Evolutionary conservation across 2,329 filamentous ascomycete species (phyloP).

Genomic region (Tolypocladium paradoxum): DNA sequence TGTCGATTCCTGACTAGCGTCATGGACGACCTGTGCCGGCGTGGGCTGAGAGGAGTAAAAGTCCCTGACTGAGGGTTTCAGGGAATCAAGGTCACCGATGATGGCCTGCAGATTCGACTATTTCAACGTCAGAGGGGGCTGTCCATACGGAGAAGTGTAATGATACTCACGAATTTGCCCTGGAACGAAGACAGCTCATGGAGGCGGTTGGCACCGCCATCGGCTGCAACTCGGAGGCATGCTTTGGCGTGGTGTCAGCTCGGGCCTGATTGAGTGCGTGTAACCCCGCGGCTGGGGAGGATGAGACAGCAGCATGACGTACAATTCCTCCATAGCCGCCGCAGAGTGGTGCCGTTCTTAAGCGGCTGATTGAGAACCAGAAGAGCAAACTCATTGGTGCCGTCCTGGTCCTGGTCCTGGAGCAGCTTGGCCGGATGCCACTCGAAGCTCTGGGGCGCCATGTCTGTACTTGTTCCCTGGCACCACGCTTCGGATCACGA

Average conservation of each 20-base stretch:
- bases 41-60: conserved; percentile 50
- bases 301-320: conserved; percentile 7
- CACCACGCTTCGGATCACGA: background rate
- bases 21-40: conserved; percentile 51
- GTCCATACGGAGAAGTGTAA: background rate
- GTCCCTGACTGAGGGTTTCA: conserved; percentile 48
- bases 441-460: conserved; percentile 19
- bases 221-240: conserved; percentile 64
- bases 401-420: conserved; percentile 20
- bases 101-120: conserved; percentile 58
- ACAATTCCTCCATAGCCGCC: conserved; percentile 40
- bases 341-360: conserved; percentile 32
- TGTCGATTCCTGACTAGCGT: conserved; percentile 76
- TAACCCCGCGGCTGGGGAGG: background rate
- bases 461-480: conserved; percentile 1
- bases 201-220: conserved; percentile 82
- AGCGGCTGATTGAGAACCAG: conserved; percentile 43
- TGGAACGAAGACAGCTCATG: conserved; percentile 32
- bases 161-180: conserved; percentile 28
- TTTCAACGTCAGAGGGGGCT: background rate
- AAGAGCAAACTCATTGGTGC: conserved; percentile 28
- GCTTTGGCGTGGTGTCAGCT: conserved; percentile 30
- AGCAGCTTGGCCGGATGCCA: conserved; percentile 29
- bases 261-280: background rate
- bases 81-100: conserved; percentile 85